Evolutionary conservation across 805 yeast species (phyloP).

Genomic region (Candida ortonii): DNA sequence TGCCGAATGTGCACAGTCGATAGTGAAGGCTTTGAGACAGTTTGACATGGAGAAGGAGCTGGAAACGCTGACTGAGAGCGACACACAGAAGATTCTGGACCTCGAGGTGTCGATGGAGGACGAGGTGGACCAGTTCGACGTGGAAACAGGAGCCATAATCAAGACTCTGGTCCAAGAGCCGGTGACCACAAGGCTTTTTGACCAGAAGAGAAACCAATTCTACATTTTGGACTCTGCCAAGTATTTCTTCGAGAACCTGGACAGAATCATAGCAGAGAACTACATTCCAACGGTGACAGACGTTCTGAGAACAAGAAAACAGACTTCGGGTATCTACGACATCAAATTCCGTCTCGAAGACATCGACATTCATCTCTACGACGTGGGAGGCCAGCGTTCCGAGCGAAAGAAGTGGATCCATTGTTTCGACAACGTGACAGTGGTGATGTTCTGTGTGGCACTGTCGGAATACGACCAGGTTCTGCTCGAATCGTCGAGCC

Average conservation of each 20-base stretch:
- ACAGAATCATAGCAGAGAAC: conserved; percentile 54
- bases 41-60: conserved; percentile 40
- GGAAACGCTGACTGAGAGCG: conserved; percentile 32
- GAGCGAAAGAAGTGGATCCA: conserved; percentile 98
- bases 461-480: conserved; percentile 88
- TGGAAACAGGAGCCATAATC: conserved; percentile 47
- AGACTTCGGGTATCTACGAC: conserved; percentile 90
- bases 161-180: conserved; percentile 53
- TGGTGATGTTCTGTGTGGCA: conserved; percentile 88
- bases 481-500: conserved; percentile 70
- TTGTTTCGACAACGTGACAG: conserved; percentile 89
- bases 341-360: conserved; percentile 74
- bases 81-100: conserved; percentile 42
- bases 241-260: conserved; percentile 68
- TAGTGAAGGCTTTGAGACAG: conserved; percentile 63
- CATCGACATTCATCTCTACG: conserved; percentile 61
- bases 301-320: conserved; percentile 81
- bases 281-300: conserved; percentile 77
- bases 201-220: conserved; percentile 62
- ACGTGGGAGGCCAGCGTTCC: conserved; percentile 94
- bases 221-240: conserved; percentile 83
- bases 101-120: conserved; percentile 54
- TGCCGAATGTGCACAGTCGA: conserved; percentile 68
- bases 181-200: conserved; percentile 54
- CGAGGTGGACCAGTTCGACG: conserved; percentile 47